Percentiles rank a stretch among this genome's conserved stretches.
Conservation (phyloP, 345 rosid species). For the Arabidopsis arenosa region DNA sequence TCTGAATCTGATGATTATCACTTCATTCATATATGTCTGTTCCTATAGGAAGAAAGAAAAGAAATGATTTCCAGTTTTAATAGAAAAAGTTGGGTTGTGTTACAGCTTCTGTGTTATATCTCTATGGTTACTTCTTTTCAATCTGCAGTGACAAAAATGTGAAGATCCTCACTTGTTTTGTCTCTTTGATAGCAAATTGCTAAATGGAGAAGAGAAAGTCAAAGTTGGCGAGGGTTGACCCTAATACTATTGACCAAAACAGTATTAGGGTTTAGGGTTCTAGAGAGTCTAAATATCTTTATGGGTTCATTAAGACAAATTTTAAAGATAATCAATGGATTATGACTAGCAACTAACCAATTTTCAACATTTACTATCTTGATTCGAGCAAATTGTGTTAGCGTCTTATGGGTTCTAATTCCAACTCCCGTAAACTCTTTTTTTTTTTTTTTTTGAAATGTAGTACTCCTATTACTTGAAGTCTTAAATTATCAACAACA, state of each 20-base stretch:
- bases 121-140: not conserved
- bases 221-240: constrained; percentile 8
- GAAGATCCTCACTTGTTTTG: not conserved
- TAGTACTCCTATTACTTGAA: not conserved
- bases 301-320: not conserved
- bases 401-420: not conserved
- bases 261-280: constrained; percentile 3
- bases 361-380: constrained; percentile 11
- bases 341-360: constrained; percentile 15
- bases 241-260: not conserved
- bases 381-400: constrained; percentile 3
- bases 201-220: constrained; percentile 30
- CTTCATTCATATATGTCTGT: constrained; percentile 43
- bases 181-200: constrained; percentile 11
- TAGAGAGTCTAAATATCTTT: not conserved
- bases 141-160: not conserved
- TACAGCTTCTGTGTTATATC: not conserved
- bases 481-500: constrained; percentile 17
- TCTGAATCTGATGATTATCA: constrained; percentile 32
- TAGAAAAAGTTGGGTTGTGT: constrained; percentile 36
- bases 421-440: not conserved
- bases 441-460: not conserved
- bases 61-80: constrained; percentile 30
- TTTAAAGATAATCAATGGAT: constrained; percentile 12
- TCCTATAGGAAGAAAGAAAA: constrained; percentile 39